Percentiles rank a stretch among this genome's conserved stretches.
Evolutionary conservation across 129 eudicot genomes (phyloP).

Genomic region (Erigeron canadensis): DNA sequence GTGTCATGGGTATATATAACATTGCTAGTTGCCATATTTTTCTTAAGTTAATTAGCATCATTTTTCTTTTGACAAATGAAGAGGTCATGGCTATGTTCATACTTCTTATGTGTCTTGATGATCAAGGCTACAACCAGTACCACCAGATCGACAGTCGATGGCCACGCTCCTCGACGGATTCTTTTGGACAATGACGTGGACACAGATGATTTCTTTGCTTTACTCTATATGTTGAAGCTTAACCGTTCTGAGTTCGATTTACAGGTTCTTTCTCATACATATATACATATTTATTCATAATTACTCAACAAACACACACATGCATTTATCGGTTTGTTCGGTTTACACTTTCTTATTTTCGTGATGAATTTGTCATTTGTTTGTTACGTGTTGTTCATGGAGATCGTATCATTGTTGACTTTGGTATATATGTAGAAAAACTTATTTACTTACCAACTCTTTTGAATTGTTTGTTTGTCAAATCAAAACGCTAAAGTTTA

Average conservation of each 20-base stretch:
- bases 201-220: constrained; percentile 67
- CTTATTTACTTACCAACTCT: too few relatives aligned
- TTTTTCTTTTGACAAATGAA: not conserved
- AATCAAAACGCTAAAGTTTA: too few relatives aligned
- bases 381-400: not conserved
- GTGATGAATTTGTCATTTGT: too few relatives aligned
- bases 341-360: too few relatives aligned
- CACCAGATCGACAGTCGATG: constrained; percentile 2
- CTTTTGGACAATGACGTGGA: constrained; percentile 76
- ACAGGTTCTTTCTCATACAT: constrained; percentile 33
- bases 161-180: constrained; percentile 44
- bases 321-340: too few relatives aligned
- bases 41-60: not conserved
- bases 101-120: constrained; percentile 10
- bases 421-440: too few relatives aligned
- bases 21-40: too few relatives aligned
- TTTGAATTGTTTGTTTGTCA: too few relatives aligned
- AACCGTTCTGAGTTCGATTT: constrained; percentile 54
- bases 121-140: not conserved
- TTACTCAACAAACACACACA: too few relatives aligned
- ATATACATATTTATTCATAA: too few relatives aligned
- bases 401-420: too few relatives aligned
- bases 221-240: constrained; percentile 70
- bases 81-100: constrained; percentile 18
- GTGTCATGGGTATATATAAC: too few relatives aligned